Evolutionary conservation across 176 grass and related monocot species (phyloP).

Genomic region (Oryza nivara): DNA sequence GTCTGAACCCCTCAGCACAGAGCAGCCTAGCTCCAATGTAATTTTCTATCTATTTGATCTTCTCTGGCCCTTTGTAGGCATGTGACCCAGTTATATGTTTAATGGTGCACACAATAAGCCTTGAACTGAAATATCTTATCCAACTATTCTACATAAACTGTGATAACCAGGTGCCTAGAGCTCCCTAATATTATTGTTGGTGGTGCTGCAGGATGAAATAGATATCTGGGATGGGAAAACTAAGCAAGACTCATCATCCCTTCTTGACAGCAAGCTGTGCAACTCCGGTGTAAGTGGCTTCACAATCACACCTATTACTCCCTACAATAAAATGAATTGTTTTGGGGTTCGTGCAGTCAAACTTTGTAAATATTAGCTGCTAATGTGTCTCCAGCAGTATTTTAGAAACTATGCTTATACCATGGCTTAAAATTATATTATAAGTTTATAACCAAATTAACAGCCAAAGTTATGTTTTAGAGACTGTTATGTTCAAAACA

Average conservation of each 20-base stretch:
- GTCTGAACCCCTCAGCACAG: slow-evolving; percentile 27
- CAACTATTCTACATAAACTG: neutral
- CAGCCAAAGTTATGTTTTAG: neutral
- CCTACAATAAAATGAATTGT: neutral
- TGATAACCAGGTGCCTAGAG: neutral
- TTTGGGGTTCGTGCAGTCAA: neutral
- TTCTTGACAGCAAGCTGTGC: slow-evolving; percentile 1
- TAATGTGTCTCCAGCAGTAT: neutral
- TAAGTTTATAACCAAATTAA: neutral
- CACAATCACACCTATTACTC: neutral
- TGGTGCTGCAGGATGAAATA: slow-evolving; percentile 18
- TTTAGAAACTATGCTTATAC: neutral
- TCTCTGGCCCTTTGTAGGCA: neutral
- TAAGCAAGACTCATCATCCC: slow-evolving; percentile 18
- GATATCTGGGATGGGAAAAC: slow-evolving; percentile 23
- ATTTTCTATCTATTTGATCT: neutral
- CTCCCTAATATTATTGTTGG: slow-evolving; percentile 32
- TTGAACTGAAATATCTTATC: neutral
- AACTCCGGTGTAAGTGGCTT: slow-evolving; percentile 42
- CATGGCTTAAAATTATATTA: neutral
- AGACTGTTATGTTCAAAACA: neutral
- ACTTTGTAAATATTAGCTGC: neutral
- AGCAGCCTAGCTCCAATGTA: slow-evolving; percentile 33
- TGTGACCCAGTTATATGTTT: neutral
- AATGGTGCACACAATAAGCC: neutral